Base-by-base conservation (phyloP, 345 rosid species). In the Populus pruinosa region DNA sequence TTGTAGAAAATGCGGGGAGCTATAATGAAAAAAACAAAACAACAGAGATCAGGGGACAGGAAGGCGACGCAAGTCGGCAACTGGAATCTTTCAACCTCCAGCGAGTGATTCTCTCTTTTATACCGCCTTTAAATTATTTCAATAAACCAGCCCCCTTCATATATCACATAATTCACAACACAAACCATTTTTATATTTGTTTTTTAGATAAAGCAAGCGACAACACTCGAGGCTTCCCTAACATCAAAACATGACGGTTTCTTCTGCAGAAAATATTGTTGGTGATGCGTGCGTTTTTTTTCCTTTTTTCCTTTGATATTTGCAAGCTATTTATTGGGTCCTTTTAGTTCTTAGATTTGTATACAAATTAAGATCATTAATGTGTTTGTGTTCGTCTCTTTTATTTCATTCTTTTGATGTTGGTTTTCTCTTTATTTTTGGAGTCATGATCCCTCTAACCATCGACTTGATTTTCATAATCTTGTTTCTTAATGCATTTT, bases 201-300 rank as follows among this genome's bases (percentile, higher is more conserved):
- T 61, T 61, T 4, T 6, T 13, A 5, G 35, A 27, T 5, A 25
- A 36, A 41, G 44, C 44, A 10, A 10, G 12, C 44, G 11, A 72
- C 41, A 11, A 9, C 17, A 47, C 50, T 1, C 16, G 50, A 47
- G 50, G 50, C 50, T 14, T 47, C 50, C 50, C 16, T 14, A 3
- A 47, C 36, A 31, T 39, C n/a, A 17, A 35, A 38, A 47, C n/a
- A 76, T 76, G 78, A 50, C 78, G 10, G 56, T 64, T 75, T 47
- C 78, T 76, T 65, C 71, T 29, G 41, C 29, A 6, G 77, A 33
- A 44, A 75, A 47, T 20, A 18, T 59, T 0, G 59, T 29, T 2
- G 78, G 36, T 11, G 78, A 67, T 68, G 14, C 67, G 78, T 76
- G 72, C 38, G 78, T 76, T 53, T 20, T 11, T 25, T 16, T 4